phyloP scores from a whole-genome alignment of 345 rosid genomes.

The Brassica rapa region DNA sequence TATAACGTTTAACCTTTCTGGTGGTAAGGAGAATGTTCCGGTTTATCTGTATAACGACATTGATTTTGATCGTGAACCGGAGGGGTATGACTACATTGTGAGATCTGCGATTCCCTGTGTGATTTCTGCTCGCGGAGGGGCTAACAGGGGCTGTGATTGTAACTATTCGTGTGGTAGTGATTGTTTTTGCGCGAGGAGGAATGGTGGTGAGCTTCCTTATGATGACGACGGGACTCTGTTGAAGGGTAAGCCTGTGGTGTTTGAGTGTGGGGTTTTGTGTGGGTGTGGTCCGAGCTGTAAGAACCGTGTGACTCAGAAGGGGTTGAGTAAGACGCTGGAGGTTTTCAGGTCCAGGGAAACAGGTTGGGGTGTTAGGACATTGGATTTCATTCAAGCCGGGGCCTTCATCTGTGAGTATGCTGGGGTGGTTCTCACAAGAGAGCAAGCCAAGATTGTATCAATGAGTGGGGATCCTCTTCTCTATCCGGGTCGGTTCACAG shows the following conservation, averaged over 20 bases:
- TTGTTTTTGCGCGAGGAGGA: conserved; percentile 73
- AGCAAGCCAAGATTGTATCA: conserved; percentile 63
- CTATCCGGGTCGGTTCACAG: conserved; percentile 63
- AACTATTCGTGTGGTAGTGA: conserved; percentile 57
- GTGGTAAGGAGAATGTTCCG: conserved; percentile 55
- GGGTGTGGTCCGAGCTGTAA: conserved; percentile 65
- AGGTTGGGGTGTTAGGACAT: conserved; percentile 82
- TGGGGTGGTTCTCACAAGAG: conserved; percentile 72
- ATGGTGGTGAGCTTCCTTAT: conserved; percentile 83
- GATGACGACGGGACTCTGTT: conserved; percentile 57
- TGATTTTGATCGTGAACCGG: conserved; percentile 65
- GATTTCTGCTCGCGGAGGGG: conserved; percentile 35
- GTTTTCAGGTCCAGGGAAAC: conserved; percentile 79
- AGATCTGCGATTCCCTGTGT: conserved; percentile 59
- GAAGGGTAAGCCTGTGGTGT: conserved; percentile 80
- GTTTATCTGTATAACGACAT: conserved; percentile 79
- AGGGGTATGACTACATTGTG: conserved; percentile 61
- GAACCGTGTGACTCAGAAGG: conserved; percentile 73
- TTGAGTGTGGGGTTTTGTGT: conserved; percentile 76
- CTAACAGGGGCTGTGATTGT: conserved; percentile 50
- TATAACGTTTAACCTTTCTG: conserved; percentile 66
- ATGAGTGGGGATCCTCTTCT: conserved; percentile 76
- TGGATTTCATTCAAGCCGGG: conserved; percentile 83
- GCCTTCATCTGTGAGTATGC: conserved; percentile 84
- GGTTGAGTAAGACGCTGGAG: conserved; percentile 68